Base-by-base conservation (phyloP, 108 stramenopile species). In the Aurantiochytrium sp. region DNA sequence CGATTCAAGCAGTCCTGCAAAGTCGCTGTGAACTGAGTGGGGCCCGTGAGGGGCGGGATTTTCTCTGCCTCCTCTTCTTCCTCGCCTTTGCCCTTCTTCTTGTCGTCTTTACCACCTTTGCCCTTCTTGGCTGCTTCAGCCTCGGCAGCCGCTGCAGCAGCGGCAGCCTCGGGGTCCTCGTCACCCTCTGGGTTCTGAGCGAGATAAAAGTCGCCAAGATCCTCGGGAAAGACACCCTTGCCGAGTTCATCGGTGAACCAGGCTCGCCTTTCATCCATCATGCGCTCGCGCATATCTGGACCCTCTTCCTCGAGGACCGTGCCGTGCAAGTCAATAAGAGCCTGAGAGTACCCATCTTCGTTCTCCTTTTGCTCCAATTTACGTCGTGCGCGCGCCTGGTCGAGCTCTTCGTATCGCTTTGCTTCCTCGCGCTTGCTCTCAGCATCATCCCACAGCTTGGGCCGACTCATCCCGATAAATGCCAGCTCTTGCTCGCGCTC, bases 241-340 rank as follows among this genome's bases (percentile, higher is more conserved):
- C 92, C 94, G 44, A 95, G 91, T 87, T 94, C 91, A 10, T 95
- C 95, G 5, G 95, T 96, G 53, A 96, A 93, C 96, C 96, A 96
- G 49, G 90, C 90, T 58, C 94, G 94, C 64, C 96, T 88, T 60
- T 96, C 96, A 87, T 95, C 95, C 72, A 94, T 89, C 72, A 96
- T 89, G 58, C 93, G 89, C 44, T 91, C 94, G 58, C 94, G 90
- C 94, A 96, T 96, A 57, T 94, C 92, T 60, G 96, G 95, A 6
- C 96, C 95, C 72, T 96, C 96, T 88, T 96, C 95, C 59, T 96
- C 95, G 57, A 87, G 58, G 10, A 97, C 95, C 10, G 93, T 92
- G 55, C 95, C 94, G 89, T 95, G 94, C 23, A 96, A 89, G 25
- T 93, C 95, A 28, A 88, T 92, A 44, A 96, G 91, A 44, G 96